Base-by-base conservation (phyloP, 2,329 filamentous ascomycete genomes). In the Colletotrichum filicis region DNA sequence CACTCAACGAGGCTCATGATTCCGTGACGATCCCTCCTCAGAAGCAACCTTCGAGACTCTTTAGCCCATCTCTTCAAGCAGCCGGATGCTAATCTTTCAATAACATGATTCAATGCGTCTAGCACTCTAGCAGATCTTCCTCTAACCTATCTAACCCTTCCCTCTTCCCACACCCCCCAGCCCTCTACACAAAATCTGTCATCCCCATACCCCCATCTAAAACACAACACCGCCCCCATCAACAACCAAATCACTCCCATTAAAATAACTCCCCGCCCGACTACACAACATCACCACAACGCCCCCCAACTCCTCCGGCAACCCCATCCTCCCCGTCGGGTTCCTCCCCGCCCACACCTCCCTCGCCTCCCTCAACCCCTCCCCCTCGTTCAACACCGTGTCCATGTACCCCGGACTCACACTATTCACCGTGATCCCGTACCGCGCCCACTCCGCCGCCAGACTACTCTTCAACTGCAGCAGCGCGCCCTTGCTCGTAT, bases 331-430 rank as follows among this genome's bases (percentile, higher is more conserved):
- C 0, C 92, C 91, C 80, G 88, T 87, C 0, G 92, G 92, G 78
- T 91, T 91, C 68, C 90, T 83, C 42, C 82, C 82, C 26, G 84
- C 84, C 92, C 92, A 94, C 2, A 87, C 84, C 35, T 82, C 82
- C 70, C 89, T 84, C 49, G 87, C 86, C 49, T 85, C 84, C 12
- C 85, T 85, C 59, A 94, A 79, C 0, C 88, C 89, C 8, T 88
- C 86, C 0, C 92, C 91, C 72, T 91, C 91, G 77, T 94, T 95
- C 60, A 95, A 81, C 14, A 94, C 89, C 0, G 92, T 94, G 77
- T 94, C 92, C 90, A 95, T 94, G 76, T 95, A 95, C 0, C 93
- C 93, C 0, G 93, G 93, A 52, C 87, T 91, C 57, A 95, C 86
- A 22, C 86, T 89, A 76, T 95, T 95, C 5, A 93, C 91, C 3